Conservation (phyloP, 257 asterid species). For the Orobanche coerulescens region DNA sequence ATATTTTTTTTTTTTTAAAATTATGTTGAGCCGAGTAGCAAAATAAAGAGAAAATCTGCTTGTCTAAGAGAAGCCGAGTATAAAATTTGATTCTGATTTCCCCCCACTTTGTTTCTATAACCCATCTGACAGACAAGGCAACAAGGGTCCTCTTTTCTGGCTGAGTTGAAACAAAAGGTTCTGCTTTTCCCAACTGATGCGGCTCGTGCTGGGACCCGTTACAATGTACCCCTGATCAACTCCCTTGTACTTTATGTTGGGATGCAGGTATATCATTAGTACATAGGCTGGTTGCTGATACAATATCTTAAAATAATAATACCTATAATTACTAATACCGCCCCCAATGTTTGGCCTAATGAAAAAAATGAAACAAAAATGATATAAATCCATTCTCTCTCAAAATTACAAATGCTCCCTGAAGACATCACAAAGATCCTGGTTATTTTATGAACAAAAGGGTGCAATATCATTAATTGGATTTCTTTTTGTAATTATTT, state of each 20-base stretch:
- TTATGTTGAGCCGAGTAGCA: background rate
- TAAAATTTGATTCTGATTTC: slow-evolving; percentile 9
- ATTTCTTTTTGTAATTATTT: background rate
- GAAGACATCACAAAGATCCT: background rate
- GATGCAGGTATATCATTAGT: slow-evolving; percentile 50
- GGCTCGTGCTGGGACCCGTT: slow-evolving; percentile 79
- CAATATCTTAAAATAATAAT: background rate
- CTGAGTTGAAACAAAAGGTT: slow-evolving; percentile 81
- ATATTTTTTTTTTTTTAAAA: too few relatives aligned
- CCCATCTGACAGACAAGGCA: slow-evolving; percentile 56
- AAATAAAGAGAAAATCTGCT: background rate
- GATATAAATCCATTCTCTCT: background rate
- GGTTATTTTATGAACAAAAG: background rate
- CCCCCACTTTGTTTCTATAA: slow-evolving; percentile 3
- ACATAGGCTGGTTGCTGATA: background rate
- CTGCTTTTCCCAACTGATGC: slow-evolving; percentile 70
- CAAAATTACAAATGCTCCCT: background rate
- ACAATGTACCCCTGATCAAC: slow-evolving; percentile 82
- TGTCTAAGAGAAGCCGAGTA: background rate
- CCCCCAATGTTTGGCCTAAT: background rate
- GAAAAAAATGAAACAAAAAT: background rate
- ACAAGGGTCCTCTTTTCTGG: slow-evolving; percentile 69
- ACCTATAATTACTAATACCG: background rate
- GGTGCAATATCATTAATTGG: too few relatives aligned
- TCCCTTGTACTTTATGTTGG: slow-evolving; percentile 92